These are phyloP conservation scores for Blastomyces percursus DNA, from an alignment of 2,329 filamentous ascomycete species.

Conservation along the genomic window DNA sequence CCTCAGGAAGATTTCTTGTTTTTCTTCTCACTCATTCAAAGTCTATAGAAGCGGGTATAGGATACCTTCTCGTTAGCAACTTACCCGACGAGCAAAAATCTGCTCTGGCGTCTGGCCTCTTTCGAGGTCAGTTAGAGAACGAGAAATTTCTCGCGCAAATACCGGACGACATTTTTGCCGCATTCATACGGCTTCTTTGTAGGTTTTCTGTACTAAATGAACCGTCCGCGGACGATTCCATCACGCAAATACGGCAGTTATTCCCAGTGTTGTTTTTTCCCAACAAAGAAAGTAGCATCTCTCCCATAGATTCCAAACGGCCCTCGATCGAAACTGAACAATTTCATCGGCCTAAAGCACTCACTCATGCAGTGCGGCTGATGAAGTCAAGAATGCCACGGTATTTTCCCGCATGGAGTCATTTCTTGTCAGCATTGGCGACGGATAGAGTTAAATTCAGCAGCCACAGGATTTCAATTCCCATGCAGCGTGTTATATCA, in stretches of 20 bases:
- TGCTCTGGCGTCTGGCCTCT: constrained; percentile 4
- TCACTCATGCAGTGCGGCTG: constrained; percentile 30
- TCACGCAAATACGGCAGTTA: constrained; percentile 12
- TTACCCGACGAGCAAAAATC: constrained; percentile 23
- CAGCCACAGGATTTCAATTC: neutral
- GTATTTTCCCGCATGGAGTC: constrained; percentile 27
- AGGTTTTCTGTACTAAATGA: constrained; percentile 18
- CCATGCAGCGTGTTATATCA: constrained; percentile 25
- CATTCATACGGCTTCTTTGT: constrained; percentile 36
- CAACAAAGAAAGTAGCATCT: neutral
- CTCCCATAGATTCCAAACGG: neutral
- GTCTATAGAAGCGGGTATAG: constrained; percentile 31
- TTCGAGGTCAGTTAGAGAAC: neutral
- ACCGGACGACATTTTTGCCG: constrained; percentile 31
- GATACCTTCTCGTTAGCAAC: constrained; percentile 32
- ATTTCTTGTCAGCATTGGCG: constrained; percentile 25
- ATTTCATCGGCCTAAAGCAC: constrained; percentile 19
- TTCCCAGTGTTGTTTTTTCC: constrained; percentile 7
- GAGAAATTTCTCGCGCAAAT: constrained; percentile 20
- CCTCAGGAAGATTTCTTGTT: constrained; percentile 35
- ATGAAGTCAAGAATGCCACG: constrained; percentile 21
- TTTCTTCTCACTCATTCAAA: constrained; percentile 40
- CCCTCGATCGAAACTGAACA: constrained; percentile 7
- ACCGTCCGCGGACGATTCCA: neutral
- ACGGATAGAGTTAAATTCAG: neutral